phyloP scores from a whole-genome alignment of 1,284 basidiomycete species.

The Pisolithus thermaeus region DNA sequence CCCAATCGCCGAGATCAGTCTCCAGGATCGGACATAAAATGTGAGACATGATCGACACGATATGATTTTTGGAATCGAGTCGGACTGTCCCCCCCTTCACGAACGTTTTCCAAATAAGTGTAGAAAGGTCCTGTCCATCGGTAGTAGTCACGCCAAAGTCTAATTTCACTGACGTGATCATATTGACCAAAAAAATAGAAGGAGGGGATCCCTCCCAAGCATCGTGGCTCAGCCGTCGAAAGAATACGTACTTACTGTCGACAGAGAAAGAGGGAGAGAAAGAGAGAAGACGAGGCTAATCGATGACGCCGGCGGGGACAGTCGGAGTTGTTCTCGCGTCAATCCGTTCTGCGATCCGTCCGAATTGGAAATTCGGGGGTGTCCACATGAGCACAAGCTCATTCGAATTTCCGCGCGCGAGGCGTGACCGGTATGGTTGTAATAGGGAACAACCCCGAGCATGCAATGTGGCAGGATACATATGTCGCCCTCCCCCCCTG shows the following conservation, averaged over 20 bases:
- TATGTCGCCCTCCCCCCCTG: too few relatives aligned
- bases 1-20: background rate
- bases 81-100: constrained; percentile 1
- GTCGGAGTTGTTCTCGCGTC: background rate
- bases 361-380: background rate
- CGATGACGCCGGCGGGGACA: background rate
- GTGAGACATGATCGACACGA: constrained; percentile 32
- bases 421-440: too few relatives aligned
- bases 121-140: constrained; percentile 16
- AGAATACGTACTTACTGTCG: background rate
- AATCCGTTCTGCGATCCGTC: background rate
- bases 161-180: constrained; percentile 13
- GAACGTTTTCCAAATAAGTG: constrained; percentile 25
- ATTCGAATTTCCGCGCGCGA: too few relatives aligned
- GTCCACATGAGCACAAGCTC: background rate
- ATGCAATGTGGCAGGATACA: too few relatives aligned
- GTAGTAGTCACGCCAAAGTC: constrained; percentile 24
- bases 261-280: background rate
- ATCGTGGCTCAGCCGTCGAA: too few relatives aligned
- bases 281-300: background rate
- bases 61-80: constrained; percentile 6
- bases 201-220: too few relatives aligned
- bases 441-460: too few relatives aligned
- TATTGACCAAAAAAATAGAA: too few relatives aligned
- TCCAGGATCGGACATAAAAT: constrained; percentile 24